These are phyloP conservation scores for Mycena olivaceomarginata DNA, from an alignment of 768 basidiomycete genomes.

Conservation along the genomic window DNA sequence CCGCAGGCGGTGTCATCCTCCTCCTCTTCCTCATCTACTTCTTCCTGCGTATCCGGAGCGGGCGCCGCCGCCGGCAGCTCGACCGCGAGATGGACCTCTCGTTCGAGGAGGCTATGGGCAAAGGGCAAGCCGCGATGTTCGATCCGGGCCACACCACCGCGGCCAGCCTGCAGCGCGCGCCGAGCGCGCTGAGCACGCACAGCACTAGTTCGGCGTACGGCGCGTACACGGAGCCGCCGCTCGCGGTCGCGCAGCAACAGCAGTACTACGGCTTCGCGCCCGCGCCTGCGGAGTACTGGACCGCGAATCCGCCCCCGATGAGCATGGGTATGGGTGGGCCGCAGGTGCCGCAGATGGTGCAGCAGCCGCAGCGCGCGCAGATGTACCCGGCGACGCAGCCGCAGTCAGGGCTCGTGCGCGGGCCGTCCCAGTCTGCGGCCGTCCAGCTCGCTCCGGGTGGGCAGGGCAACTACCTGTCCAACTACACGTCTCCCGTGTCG, in stretches of 20 bases:
- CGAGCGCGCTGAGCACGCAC: background rate
- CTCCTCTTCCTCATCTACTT: background rate
- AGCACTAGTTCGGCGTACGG: background rate
- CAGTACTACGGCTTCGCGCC: background rate
- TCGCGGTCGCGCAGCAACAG: background rate
- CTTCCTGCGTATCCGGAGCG: background rate
- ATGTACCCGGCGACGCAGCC: background rate
- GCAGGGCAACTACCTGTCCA: background rate
- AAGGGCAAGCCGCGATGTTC: background rate
- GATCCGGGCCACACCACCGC: background rate
- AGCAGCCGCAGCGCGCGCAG: background rate
- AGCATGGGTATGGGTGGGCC: background rate
- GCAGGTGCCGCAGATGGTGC: no score
- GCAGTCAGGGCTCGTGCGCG: background rate
- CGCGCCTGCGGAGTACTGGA: background rate
- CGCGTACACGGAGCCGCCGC: background rate
- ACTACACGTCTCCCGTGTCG: background rate
- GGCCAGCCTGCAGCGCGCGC: background rate
- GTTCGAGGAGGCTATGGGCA: background rate
- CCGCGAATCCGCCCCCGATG: background rate
- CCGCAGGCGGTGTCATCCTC: background rate
- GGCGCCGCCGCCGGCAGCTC: background rate
- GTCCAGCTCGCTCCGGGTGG: no score
- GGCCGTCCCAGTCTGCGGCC: background rate
- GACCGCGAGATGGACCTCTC: constrained; percentile 5